A percentile compares a stretch with the other conserved stretches of the same genome.
Evolutionary conservation across 768 basidiomycete species (phyloP).

Genomic region (Hericium coralloides): DNA sequence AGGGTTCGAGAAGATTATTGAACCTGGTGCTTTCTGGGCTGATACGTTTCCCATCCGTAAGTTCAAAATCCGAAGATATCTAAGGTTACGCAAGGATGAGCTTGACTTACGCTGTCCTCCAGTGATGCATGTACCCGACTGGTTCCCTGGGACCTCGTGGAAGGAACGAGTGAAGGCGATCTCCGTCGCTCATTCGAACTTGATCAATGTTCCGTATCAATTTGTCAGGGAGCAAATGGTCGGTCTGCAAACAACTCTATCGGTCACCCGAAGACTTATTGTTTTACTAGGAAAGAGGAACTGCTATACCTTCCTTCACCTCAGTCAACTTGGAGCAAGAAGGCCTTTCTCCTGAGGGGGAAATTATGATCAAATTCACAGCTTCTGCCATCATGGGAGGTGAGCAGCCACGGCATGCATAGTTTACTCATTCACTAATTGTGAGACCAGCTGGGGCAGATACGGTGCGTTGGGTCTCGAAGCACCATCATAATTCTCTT

Average conservation of each 20-base stretch:
- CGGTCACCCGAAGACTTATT: not conserved
- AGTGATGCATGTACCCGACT: not conserved
- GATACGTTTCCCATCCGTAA: conserved; percentile 14
- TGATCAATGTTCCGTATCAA: not conserved
- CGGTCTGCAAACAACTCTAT: too few species aligned
- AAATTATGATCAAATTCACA: conserved; percentile 13
- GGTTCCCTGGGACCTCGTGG: not conserved
- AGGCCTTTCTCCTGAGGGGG: conserved; percentile 4
- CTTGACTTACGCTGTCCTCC: not conserved
- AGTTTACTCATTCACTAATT: not conserved
- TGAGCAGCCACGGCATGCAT: too few species aligned
- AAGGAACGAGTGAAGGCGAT: not conserved
- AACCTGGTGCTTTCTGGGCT: conserved; percentile 10
- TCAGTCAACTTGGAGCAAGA: conserved; percentile 4
- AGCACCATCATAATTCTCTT: not conserved
- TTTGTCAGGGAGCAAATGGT: conserved; percentile 2
- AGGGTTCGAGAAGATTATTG: conserved; percentile 5
- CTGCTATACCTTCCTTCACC: conserved; percentile 10
- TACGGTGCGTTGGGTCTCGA: conserved; percentile 3
- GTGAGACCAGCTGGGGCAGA: conserved; percentile 6
- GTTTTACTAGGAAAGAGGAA: conserved; percentile 1
- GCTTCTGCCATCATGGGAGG: not conserved
- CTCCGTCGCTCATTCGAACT: too few species aligned
- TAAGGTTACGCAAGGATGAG: not conserved
- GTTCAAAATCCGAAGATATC: not conserved